phyloP scores from a whole-genome alignment of 2,329 filamentous ascomycete species.

The Pseudonectria buxi region DNA sequence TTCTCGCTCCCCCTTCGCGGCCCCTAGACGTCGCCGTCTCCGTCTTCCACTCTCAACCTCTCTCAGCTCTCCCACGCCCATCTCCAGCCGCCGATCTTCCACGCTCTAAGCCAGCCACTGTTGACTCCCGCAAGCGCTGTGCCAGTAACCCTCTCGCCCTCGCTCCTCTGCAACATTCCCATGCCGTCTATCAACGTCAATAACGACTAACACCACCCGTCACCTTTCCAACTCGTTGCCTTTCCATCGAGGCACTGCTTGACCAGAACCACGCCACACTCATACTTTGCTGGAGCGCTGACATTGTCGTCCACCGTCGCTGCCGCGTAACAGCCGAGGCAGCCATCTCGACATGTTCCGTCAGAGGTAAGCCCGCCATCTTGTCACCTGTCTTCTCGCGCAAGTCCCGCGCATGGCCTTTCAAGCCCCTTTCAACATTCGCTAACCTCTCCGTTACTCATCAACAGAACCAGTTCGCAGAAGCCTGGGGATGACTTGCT shows the following conservation, averaged over 20 bases:
- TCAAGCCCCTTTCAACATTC: too few species aligned
- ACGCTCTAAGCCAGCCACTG: too few species aligned
- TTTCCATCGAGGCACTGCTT: not conserved
- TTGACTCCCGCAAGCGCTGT: too few species aligned
- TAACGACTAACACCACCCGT: too few species aligned
- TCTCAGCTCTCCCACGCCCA: too few species aligned
- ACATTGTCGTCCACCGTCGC: constrained; percentile 7
- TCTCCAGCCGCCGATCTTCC: too few species aligned
- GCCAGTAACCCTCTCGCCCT: too few species aligned
- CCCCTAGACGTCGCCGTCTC: too few species aligned
- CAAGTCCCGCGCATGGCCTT: not conserved
- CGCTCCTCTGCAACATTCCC: too few species aligned
- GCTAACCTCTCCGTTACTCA: not conserved
- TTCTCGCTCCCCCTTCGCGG: too few species aligned
- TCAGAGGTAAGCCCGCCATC: constrained; percentile 19
- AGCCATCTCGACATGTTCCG: constrained; percentile 22
- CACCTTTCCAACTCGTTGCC: not conserved
- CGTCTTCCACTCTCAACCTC: too few species aligned
- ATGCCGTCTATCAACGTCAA: too few species aligned
- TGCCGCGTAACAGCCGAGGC: constrained; percentile 14
- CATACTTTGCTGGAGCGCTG: not conserved
- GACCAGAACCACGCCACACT: not conserved
- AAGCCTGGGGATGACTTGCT: constrained; percentile 83
- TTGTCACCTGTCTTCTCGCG: not conserved
- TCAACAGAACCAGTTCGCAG: constrained; percentile 63